Conservation (phyloP, 331 rosid genomes). For the Quercus phellos region DNA sequence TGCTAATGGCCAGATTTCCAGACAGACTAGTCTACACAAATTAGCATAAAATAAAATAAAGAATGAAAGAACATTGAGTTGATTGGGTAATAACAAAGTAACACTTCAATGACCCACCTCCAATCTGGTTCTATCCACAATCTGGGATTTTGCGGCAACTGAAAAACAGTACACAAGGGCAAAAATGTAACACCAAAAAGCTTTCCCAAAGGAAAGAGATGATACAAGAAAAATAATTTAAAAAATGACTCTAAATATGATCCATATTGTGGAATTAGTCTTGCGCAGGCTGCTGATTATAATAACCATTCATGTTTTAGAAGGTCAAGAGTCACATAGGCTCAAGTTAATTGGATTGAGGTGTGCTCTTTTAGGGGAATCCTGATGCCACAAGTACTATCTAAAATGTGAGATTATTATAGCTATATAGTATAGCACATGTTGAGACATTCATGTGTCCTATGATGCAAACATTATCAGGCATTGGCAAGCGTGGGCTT, state of each 20-base stretch:
- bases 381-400: background rate
- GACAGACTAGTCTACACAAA: slow-evolving; percentile 27
- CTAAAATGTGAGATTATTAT: background rate
- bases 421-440: background rate
- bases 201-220: too few relatives aligned
- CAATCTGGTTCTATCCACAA: slow-evolving; percentile 1
- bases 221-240: background rate
- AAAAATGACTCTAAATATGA: background rate
- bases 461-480: background rate
- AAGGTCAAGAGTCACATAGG: background rate
- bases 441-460: background rate
- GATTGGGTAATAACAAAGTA: background rate
- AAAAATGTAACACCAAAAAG: background rate
- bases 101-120: slow-evolving; percentile 13
- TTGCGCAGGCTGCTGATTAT: background rate
- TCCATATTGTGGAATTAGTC: background rate
- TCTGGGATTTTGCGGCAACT: slow-evolving; percentile 20
- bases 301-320: background rate
- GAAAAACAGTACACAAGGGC: background rate
- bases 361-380: background rate
- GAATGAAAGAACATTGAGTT: background rate
- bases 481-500: background rate
- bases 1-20: slow-evolving; percentile 34
- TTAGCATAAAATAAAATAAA: background rate
- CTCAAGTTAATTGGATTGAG: background rate